Evolutionary conservation across 1,284 basidiomycete species (phyloP).

Genomic region (Lignosus rhinocerotis): DNA sequence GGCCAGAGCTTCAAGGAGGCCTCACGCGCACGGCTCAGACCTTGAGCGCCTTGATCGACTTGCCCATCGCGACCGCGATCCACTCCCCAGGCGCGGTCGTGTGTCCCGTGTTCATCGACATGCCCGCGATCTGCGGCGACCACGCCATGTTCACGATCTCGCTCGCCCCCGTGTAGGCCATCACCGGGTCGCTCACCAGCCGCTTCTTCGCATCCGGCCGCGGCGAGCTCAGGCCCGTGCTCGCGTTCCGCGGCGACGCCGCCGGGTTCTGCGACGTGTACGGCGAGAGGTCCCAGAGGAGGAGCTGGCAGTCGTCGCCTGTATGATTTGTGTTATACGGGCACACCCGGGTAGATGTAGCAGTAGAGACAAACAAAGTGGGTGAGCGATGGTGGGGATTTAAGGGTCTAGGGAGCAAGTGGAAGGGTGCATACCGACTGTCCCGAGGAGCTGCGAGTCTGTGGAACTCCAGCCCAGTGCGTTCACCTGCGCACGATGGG

Average conservation of each 20-base stretch:
- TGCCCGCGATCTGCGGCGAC: slow-evolving; percentile 75
- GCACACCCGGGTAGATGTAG: not conserved
- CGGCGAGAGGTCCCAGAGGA: slow-evolving; percentile 83
- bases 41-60: slow-evolving; percentile 79
- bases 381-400: not conserved
- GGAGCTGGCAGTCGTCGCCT: slow-evolving; percentile 91
- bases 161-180: slow-evolving; percentile 78
- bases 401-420: not conserved
- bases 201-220: slow-evolving; percentile 76
- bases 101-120: slow-evolving; percentile 72
- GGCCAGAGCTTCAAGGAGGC: too few relatives aligned
- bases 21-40: slow-evolving; percentile 42
- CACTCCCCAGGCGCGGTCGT: slow-evolving; percentile 81
- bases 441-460: slow-evolving; percentile 81
- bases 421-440: slow-evolving; percentile 62
- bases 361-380: not conserved
- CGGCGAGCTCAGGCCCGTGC: slow-evolving; percentile 70
- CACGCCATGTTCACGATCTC: slow-evolving; percentile 90
- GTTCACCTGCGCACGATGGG: slow-evolving; percentile 77
- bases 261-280: slow-evolving; percentile 53
- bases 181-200: slow-evolving; percentile 70
- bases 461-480: slow-evolving; percentile 87
- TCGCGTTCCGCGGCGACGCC: slow-evolving; percentile 61
- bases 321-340: not conserved
- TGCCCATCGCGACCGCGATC: slow-evolving; percentile 88